A percentile compares a stretch with the other conserved stretches of the same genome.
Conservation (phyloP, 305 asterid species). For the Fraxinus paxiana region DNA sequence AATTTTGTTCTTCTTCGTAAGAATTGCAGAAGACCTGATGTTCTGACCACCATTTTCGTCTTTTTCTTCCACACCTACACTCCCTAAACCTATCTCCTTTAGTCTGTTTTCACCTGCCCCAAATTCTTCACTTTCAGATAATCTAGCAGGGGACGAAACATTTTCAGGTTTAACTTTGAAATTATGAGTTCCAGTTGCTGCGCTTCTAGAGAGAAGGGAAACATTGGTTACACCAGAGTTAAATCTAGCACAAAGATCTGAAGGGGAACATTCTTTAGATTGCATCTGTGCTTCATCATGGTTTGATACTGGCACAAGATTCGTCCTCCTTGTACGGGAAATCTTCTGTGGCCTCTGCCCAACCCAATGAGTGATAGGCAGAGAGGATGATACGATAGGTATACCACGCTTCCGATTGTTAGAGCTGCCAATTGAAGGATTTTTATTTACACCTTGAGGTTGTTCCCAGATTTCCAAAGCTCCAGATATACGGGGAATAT, state of each 20-base stretch:
- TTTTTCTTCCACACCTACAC: slow-evolving; percentile 60
- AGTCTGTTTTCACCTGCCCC: slow-evolving; percentile 69
- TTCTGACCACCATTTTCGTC: slow-evolving; percentile 44
- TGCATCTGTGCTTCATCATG: slow-evolving; percentile 68
- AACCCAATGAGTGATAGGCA: slow-evolving; percentile 91
- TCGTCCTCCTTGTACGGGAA: slow-evolving; percentile 85
- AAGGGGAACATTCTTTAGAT: slow-evolving; percentile 74
- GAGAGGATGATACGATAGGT: slow-evolving; percentile 81
- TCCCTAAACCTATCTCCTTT: slow-evolving; percentile 53
- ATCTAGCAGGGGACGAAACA: slow-evolving; percentile 66
- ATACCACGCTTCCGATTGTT: slow-evolving; percentile 76
- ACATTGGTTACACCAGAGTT: slow-evolving; percentile 48
- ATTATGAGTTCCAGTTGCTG: slow-evolving; percentile 51
- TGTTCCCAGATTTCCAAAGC: slow-evolving; percentile 86
- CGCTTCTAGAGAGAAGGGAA: slow-evolving; percentile 52
- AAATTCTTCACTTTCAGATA: slow-evolving; percentile 88
- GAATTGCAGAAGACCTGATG: slow-evolving; percentile 48
- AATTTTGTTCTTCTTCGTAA: slow-evolving; percentile 57
- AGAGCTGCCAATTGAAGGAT: slow-evolving; percentile 50
- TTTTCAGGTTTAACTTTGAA: slow-evolving; percentile 53
- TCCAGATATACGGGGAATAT: slow-evolving; percentile 51
- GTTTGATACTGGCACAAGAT: slow-evolving; percentile 77
- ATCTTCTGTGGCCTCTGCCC: slow-evolving; percentile 95
- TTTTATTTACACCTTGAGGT: slow-evolving; percentile 49
- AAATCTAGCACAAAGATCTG: slow-evolving; percentile 67